Percentiles rank a stretch among this genome's conserved stretches.
Evolutionary conservation across 768 basidiomycete genomes (phyloP).

Genomic region (Xerocomellus intermedius): DNA sequence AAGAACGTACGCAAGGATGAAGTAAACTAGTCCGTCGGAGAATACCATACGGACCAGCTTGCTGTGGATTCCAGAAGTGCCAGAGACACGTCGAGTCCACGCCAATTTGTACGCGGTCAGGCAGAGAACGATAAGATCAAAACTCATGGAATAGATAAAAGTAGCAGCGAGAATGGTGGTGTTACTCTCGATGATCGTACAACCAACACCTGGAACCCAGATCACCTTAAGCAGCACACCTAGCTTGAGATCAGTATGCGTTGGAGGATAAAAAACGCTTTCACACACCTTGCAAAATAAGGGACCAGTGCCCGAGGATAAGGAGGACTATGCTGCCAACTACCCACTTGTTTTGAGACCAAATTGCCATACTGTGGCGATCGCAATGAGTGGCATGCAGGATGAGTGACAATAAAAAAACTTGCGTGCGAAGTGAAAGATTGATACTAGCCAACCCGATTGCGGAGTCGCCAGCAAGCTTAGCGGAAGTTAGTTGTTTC

Average conservation of each 20-base stretch:
- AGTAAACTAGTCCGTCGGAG: slow-evolving; percentile 69
- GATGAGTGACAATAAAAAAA: background rate
- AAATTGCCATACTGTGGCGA: slow-evolving; percentile 54
- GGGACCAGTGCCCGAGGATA: slow-evolving; percentile 68
- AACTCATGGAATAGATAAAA: slow-evolving; percentile 76
- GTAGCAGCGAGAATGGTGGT: slow-evolving; percentile 64
- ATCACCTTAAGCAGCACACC: slow-evolving; percentile 58
- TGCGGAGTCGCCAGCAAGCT: slow-evolving; percentile 44
- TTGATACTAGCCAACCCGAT: slow-evolving; percentile 48
- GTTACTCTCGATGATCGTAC: slow-evolving; percentile 57
- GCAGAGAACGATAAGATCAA: slow-evolving; percentile 60
- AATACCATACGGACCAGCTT: slow-evolving; percentile 65
- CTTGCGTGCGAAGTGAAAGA: slow-evolving; percentile 45
- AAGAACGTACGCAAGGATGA: slow-evolving; percentile 64
- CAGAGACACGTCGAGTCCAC: slow-evolving; percentile 20
- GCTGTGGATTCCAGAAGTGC: slow-evolving; percentile 33
- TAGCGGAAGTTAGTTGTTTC: slow-evolving; percentile 1
- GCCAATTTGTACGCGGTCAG: slow-evolving; percentile 61
- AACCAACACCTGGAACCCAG: slow-evolving; percentile 51
- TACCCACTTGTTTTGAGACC: slow-evolving; percentile 57
- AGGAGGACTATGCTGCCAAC: slow-evolving; percentile 49
- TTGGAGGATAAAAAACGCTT: background rate
- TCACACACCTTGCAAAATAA: slow-evolving; percentile 58
- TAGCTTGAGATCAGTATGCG: slow-evolving; percentile 19
- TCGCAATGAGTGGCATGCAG: slow-evolving; percentile 11